phyloP scores from a whole-genome alignment of 352 stramenopile genomes.

The Pythium sukuiense region DNA sequence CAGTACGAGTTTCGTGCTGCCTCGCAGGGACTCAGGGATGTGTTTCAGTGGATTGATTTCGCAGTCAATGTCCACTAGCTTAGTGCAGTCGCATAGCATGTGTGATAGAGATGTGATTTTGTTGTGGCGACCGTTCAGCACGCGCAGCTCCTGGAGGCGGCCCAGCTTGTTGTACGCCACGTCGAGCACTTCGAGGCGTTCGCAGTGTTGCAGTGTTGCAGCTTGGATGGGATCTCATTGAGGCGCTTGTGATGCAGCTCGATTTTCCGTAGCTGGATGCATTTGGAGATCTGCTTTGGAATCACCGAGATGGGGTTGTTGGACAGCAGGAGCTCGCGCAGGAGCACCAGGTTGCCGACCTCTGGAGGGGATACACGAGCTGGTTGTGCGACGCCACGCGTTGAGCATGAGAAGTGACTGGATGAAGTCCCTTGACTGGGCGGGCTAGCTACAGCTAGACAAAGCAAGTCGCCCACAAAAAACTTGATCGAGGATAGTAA shows the following conservation, averaged over 20 bases:
- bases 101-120: constrained; percentile 67
- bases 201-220: constrained; percentile 75
- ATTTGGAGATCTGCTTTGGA: constrained; percentile 51
- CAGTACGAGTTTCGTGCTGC: constrained; percentile 72
- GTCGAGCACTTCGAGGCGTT: constrained; percentile 67
- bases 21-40: constrained; percentile 62
- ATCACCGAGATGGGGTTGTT: constrained; percentile 65
- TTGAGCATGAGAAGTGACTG: constrained; percentile 72
- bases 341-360: constrained; percentile 59
- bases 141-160: constrained; percentile 46
- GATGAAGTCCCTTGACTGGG: constrained; percentile 56
- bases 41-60: constrained; percentile 62
- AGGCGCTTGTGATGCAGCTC: constrained; percentile 71
- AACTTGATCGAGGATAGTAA: too few species aligned
- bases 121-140: constrained; percentile 74
- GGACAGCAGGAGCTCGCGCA: constrained; percentile 60
- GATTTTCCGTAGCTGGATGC: constrained; percentile 64
- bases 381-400: constrained; percentile 71
- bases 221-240: constrained; percentile 53
- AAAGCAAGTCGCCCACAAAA: too few species aligned
- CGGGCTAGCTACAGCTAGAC: too few species aligned
- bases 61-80: constrained; percentile 52
- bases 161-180: constrained; percentile 73
- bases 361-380: constrained; percentile 51
- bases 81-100: constrained; percentile 65